Evolutionary conservation across 257 asterid genomes (phyloP), one percentile per base, ranked within the genome.

Genomic region (Rhazya stricta): DNA sequence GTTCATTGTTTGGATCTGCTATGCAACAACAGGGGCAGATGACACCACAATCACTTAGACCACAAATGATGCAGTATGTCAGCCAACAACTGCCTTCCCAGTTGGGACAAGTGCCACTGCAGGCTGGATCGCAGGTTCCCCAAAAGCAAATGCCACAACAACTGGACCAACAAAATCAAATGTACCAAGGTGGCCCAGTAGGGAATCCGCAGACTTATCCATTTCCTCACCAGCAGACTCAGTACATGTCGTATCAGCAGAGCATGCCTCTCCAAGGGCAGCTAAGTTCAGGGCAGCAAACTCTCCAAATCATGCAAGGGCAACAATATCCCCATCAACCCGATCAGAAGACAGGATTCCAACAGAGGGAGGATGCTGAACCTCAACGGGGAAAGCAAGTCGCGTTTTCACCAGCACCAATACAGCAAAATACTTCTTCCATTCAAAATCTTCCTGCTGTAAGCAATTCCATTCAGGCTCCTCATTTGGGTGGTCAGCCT

Each of bases 141-240:
- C 86, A 79, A 42, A 90, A 85, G 70, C 96, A 80, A 70, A 76
- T 67, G 62, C 80, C 87, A 18, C 69, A 74, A 69, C 90, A 80
- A 63, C 83, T 79, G 46, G 93, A 83, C 75, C 83, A 82, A 76
- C 94, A 84, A 75, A 76, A 84, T 76, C 97, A 84, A 74, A 75
- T 78, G 78, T 87, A 85, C 76, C 85, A 85, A 25, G 86, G 88
- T 78, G 82, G 81, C 45, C 89, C 83, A 27, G 78, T 82, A 72
- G 96, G 91, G 78, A 46, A 85, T 61, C 79, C 86, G 27, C 99
- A 81, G 76, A 90, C 90, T 72, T 89, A 77, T 71, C 92, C 84
- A 43, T 86, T 72, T 80, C 36, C 91, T 10, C 84, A 84, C 74
- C 92, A 87, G 70, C 93, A 85, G 75, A 18, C 86, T 48, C 96